Percentiles rank a stretch among this genome's conserved stretches.
Evolutionary conservation across 2,329 filamentous ascomycete genomes (phyloP).

Genomic region (Samsoniella hepiali): DNA sequence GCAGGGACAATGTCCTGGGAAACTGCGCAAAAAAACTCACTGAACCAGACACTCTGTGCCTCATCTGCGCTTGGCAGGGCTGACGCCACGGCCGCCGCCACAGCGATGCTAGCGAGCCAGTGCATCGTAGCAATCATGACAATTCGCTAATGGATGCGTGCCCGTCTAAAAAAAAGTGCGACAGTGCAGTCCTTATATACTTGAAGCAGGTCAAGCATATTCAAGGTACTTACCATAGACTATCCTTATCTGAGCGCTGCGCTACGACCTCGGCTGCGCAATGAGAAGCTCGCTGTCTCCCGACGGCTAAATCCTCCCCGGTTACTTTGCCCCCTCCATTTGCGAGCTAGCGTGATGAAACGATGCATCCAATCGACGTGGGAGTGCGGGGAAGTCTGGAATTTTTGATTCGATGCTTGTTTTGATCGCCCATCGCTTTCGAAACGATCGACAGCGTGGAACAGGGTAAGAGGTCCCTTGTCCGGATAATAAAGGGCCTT

Average conservation of each 20-base stretch:
- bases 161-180: not conserved
- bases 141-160: not conserved
- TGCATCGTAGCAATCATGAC: not conserved
- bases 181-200: not conserved
- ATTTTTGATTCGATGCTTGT: not conserved
- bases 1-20: no score
- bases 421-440: not conserved
- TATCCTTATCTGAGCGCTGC: not conserved
- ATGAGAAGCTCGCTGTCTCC: not conserved
- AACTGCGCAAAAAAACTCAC: not conserved
- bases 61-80: slow-evolving; percentile 8
- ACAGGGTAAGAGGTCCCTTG: not conserved
- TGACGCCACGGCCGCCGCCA: slow-evolving; percentile 3
- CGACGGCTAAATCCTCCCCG: not conserved
- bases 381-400: slow-evolving; percentile 2
- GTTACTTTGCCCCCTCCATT: not conserved
- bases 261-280: not conserved
- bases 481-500: not conserved
- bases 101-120: slow-evolving; percentile 1
- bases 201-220: not conserved
- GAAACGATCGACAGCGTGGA: not conserved
- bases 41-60: not conserved
- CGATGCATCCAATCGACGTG: slow-evolving; percentile 2
- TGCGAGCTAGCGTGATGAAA: not conserved
- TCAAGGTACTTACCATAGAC: not conserved